A percentile compares a stretch with the other conserved stretches of the same genome.
phyloP scores from a whole-genome alignment of 768 basidiomycete genomes.

The Suillus decipiens region DNA sequence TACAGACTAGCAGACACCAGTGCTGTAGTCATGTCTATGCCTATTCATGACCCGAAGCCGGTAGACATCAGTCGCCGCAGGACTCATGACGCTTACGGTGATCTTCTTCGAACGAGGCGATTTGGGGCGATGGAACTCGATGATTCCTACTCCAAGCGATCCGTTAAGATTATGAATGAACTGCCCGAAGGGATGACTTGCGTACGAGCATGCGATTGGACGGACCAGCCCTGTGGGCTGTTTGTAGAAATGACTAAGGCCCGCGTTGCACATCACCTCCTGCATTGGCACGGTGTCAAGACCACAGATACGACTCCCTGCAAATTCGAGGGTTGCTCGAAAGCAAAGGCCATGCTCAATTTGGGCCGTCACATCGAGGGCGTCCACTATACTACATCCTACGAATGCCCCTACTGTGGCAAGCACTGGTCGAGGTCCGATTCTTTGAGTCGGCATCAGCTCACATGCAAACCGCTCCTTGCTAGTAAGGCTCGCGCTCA shows the following conservation, averaged over 20 bases:
- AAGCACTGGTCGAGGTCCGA: neutral
- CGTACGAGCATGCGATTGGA: neutral
- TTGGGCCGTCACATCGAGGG: neutral
- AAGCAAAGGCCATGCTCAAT: too few species aligned
- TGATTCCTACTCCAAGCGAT: neutral
- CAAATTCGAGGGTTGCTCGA: neutral
- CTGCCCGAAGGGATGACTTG: neutral
- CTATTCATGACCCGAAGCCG: neutral
- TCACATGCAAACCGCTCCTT: neutral
- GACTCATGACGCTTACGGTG: neutral
- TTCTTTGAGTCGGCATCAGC: neutral
- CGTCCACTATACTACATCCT: neutral
- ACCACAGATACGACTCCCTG: neutral
- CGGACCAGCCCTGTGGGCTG: neutral
- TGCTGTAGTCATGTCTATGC: neutral
- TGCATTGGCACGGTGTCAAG: neutral
- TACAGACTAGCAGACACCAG: neutral
- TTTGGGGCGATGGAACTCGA: constrained; percentile 2
- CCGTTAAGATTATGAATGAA: neutral
- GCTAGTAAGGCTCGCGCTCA: neutral
- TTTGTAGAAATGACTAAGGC: neutral
- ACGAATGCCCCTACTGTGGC: neutral
- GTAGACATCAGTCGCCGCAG: neutral
- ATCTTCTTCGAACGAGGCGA: neutral
- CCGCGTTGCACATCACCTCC: neutral